Evolutionary conservation across 2,329 filamentous ascomycete species (phyloP), one percentile per base, ranked within the genome.

Genomic region (Penicillium crustosum): DNA sequence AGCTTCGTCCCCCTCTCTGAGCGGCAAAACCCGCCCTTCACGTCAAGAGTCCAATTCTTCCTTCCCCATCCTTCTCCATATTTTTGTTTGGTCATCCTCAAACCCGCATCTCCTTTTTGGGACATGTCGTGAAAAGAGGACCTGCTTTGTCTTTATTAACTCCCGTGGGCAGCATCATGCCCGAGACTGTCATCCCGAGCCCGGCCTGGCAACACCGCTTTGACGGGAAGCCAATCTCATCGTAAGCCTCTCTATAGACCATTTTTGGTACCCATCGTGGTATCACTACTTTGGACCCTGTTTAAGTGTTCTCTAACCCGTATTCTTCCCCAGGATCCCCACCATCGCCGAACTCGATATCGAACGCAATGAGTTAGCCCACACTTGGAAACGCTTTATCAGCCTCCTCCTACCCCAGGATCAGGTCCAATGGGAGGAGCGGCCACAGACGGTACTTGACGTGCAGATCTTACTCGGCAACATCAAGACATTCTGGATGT

Each of bases 341-440:
- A 61, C 65, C 17, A 69, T 72, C 59, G 68, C 67, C 6, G 67
- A 65, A 54, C 72, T 76, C 44, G 74, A 76, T 57, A 64, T 75
- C 54, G 74, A 76, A 67, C 70, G 70, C 49, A 74, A 73, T 59
- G 73, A 76, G 62, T 65, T 76, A 21, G 66, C 66, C 31, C 69
- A 70, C 51, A 69, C 73, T 6, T 76, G 74, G 73, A 73, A 71
- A 56, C 56, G 63, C 12, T 74, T 76, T 47, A 68, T 70, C 43
- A 66, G 70, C 23, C 60, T 66, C 45, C 62, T 76, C 21, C 62
- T 66, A 7, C 54, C 62, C 17, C 55, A 65, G 33, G 70, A 73
- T 53, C 68, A 65, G 27, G 66, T 72, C n/a, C 52, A 61, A 33
- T 68, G 68, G 51, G 62, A 69, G 21, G 64, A 71, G 47, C 70